A percentile compares a stretch with the other conserved stretches of the same genome.
Conservation (phyloP, 2,329 filamentous ascomycete genomes). For the Grosmannia huntii region DNA sequence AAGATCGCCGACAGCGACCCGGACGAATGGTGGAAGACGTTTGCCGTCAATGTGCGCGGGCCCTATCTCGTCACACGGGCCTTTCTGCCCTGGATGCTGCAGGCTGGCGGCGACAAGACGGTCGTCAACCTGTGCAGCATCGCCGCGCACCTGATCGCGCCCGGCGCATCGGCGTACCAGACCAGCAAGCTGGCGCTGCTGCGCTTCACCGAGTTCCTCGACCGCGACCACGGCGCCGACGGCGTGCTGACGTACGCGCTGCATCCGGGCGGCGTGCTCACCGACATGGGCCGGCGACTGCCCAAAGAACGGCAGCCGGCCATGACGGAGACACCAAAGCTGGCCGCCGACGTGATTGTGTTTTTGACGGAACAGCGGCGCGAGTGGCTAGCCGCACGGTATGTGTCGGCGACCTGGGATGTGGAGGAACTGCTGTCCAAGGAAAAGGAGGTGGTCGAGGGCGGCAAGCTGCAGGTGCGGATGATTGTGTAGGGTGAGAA, state of each 20-base stretch:
- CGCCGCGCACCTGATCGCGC: slow-evolving; percentile 21
- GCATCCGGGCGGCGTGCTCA: slow-evolving; percentile 33
- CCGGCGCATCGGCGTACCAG: slow-evolving; percentile 31
- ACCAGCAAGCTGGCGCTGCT: slow-evolving; percentile 29
- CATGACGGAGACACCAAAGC: slow-evolving; percentile 13
- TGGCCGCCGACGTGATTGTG: slow-evolving; percentile 14
- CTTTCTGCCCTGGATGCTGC: slow-evolving; percentile 35
- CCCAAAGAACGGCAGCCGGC: slow-evolving; percentile 13
- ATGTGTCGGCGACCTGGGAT: slow-evolving; percentile 2
- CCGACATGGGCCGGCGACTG: slow-evolving; percentile 26
- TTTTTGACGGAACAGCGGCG: slow-evolving; percentile 12
- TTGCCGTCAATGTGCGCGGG: slow-evolving; percentile 38
- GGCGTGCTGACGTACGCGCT: slow-evolving; percentile 27
- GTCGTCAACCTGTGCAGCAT: slow-evolving; percentile 27
- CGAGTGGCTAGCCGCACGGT: slow-evolving; percentile 8
- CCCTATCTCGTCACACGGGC: slow-evolving; percentile 29
- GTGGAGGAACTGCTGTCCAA: slow-evolving; percentile 13
- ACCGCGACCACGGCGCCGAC: slow-evolving; percentile 25
- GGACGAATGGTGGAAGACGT: slow-evolving; percentile 31
- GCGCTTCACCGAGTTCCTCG: slow-evolving; percentile 30
- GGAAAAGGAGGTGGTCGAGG: slow-evolving; percentile 12
- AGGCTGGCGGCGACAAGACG: slow-evolving; percentile 20
- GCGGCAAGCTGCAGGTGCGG: slow-evolving; percentile 12
- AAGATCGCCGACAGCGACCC: slow-evolving; percentile 25
- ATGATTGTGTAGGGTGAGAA: slow-evolving; percentile 10